Base-by-base conservation (phyloP, 495 filamentous ascomycete species). In the Penicillium paradoxum region DNA sequence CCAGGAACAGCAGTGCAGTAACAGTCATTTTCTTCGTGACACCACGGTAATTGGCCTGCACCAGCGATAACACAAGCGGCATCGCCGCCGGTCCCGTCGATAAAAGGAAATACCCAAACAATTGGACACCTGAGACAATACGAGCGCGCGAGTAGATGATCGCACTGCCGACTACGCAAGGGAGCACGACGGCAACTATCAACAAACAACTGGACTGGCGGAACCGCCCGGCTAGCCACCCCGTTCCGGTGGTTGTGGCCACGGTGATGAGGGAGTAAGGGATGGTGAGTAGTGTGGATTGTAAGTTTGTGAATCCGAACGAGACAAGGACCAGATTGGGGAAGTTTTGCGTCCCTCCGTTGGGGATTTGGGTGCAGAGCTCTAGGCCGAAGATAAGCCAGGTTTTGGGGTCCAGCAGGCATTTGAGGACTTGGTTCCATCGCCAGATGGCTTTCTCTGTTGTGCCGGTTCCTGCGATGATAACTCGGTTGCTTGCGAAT, bases 1-100 rank as follows among this genome's bases (percentile, higher is more conserved):
- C 71, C 8, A 73, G 55, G 32, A 75, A 73, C 18, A 73, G 63
- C 44, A 72, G 45, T 1, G 72, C 73, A 0, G 74, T 75, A 34
- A 79, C 64, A 0, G 74, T 71, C 51, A 75, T 75, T 56, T 86
- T 86, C 66, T 87, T 87, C 3, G 83, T 85, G 58, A 83, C 84
- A 13, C 83, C 83, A 2, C 80, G 79, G 17, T 85, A 79, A 52
- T 87, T 85, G 6, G 75, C 77, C 3, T 74, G 73, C 11, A 83
- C 77, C 1, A 84, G 64, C 1, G 77, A 77, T 48, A 85, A 70
- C 0, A 80, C 55, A 11, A 80, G 73, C 0, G 83, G 82, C 62
- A 86, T 78, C 6, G 77, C 77, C 4, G 78, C 78, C 0, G 83
- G 73, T 1, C 68, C 67, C 4, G 77, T 74, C 39, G 80, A 73